Percentiles rank a stretch among this genome's conserved stretches.
Conservation (phyloP, 768 basidiomycete genomes). For the Serendipita sp. region DNA sequence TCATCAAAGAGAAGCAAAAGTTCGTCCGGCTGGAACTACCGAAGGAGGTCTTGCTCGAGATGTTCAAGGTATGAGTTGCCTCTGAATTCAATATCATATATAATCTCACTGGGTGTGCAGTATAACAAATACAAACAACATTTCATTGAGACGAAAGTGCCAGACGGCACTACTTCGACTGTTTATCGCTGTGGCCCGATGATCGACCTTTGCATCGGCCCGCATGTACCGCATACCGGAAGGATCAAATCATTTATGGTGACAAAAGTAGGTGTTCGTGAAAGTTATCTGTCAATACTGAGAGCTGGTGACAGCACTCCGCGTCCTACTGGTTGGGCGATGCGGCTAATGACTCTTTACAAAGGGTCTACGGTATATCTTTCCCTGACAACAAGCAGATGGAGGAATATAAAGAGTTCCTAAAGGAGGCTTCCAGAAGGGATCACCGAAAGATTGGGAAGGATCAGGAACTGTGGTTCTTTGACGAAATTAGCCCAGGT, state of each 20-base stretch:
- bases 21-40: conserved; percentile 88
- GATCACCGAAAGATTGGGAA: conserved; percentile 95
- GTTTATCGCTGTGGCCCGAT: conserved; percentile 98
- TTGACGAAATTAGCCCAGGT: conserved; percentile 92
- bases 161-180: conserved; percentile 90
- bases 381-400: conserved; percentile 97
- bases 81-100: conserved; percentile 1
- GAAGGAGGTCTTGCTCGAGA: conserved; percentile 89
- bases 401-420: conserved; percentile 85
- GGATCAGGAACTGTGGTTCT: conserved; percentile 98
- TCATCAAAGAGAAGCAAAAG: conserved; percentile 91
- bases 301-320: conserved; percentile 47
- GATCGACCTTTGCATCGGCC: conserved; percentile 93
- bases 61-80: conserved; percentile 58
- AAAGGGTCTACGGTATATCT: conserved; percentile 94
- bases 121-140: conserved; percentile 99
- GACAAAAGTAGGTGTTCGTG: conserved; percentile 52
- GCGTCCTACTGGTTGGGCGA: conserved; percentile 97
- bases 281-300: neutral
- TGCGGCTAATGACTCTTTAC: conserved; percentile 79
- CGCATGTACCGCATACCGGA: conserved; percentile 95
- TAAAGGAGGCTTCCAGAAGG: conserved; percentile 94
- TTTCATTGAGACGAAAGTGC: conserved; percentile 87
- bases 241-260: conserved; percentile 96
- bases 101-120: conserved; percentile 25